Evolutionary conservation across 2,329 filamentous ascomycete genomes (phyloP).

Genomic region (Pochonia chlamydosporia): DNA sequence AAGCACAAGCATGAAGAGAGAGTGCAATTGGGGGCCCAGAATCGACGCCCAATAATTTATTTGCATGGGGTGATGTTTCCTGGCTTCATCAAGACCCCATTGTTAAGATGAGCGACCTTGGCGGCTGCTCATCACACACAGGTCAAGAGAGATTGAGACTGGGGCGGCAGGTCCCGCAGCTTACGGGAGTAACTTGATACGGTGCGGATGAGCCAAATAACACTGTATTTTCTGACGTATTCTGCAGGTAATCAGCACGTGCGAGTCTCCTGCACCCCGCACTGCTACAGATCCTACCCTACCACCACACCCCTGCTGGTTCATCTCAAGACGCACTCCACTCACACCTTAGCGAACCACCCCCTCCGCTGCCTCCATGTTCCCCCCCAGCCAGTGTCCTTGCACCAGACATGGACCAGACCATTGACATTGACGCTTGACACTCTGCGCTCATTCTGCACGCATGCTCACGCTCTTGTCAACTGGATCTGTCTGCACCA

Average conservation of each 20-base stretch:
- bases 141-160: not conserved
- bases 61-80: not conserved
- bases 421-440: no score
- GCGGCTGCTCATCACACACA: not conserved
- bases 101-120: slow-evolving; percentile 7
- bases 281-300: slow-evolving; percentile 21
- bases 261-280: rapidly evolving
- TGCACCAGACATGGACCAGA: slow-evolving; percentile 2
- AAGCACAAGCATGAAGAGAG: not conserved
- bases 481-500: no score
- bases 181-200: slow-evolving; percentile 2
- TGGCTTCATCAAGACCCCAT: not conserved
- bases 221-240: not conserved
- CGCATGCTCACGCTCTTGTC: no score
- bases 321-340: slow-evolving; percentile 38
- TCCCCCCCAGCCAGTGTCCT: slow-evolving; percentile 7
- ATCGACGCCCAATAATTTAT: not conserved
- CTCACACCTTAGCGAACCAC: slow-evolving; percentile 33
- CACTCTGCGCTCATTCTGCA: no score
- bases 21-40: not conserved
- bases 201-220: not conserved
- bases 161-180: slow-evolving; percentile 4
- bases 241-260: slow-evolving; percentile 2
- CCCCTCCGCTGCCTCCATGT: slow-evolving; percentile 17
- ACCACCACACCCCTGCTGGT: slow-evolving; percentile 26